These are phyloP conservation scores for Volvox carteri DNA, from an alignment of 163 green algal genomes.

Conservation along the genomic window DNA sequence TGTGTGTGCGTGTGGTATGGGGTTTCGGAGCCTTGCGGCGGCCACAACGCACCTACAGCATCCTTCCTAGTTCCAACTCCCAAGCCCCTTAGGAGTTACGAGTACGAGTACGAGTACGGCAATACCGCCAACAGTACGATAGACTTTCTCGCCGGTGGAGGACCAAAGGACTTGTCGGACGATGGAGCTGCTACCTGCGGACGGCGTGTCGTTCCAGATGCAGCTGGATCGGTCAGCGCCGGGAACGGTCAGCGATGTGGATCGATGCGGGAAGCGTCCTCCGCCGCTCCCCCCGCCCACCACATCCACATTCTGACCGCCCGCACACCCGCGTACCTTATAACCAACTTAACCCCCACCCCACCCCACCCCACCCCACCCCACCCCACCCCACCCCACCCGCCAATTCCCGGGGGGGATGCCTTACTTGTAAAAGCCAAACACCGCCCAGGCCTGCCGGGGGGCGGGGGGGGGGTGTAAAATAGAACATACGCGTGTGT, in stretches of 20 bases:
- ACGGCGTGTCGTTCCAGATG: not conserved
- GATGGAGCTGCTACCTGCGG: not conserved
- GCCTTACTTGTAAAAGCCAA: slow-evolving; percentile 57
- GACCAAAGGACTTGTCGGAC: not conserved
- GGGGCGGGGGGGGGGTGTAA: not conserved
- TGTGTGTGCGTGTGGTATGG: too few relatives aligned
- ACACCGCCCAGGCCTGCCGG: slow-evolving; percentile 51
- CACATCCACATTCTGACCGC: too few relatives aligned
- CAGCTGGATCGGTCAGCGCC: too few relatives aligned
- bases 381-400: not conserved
- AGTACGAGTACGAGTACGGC: too few relatives aligned
- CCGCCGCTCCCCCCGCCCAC: not conserved
- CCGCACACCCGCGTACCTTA: too few relatives aligned
- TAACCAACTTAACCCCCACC: not conserved
- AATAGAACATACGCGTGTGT: not conserved
- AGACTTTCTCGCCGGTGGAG: too few relatives aligned
- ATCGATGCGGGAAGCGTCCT: not conserved
- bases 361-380: not conserved
- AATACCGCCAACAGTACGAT: too few relatives aligned
- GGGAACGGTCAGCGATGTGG: too few relatives aligned
- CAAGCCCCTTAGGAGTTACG: too few relatives aligned
- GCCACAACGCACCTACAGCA: too few relatives aligned
- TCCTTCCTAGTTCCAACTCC: too few relatives aligned
- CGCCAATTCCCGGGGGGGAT: not conserved
- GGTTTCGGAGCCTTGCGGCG: too few relatives aligned